Conservation (phyloP, 2,329 filamentous ascomycete genomes). For the Venturia aucupariae region DNA sequence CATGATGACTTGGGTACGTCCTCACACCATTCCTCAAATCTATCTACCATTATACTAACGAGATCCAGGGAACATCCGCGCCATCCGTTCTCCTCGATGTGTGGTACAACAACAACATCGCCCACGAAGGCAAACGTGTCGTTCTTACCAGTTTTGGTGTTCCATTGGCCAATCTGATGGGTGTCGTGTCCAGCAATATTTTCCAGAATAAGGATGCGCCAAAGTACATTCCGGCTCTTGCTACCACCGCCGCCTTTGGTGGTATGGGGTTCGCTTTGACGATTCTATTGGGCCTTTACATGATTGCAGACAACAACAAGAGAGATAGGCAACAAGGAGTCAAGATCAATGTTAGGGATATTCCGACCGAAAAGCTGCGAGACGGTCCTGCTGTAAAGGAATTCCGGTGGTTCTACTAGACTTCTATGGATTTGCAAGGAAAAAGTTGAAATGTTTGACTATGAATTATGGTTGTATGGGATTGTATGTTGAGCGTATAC, state of each 20-base stretch:
- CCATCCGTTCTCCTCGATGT: conserved; percentile 60
- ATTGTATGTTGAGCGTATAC: neutral
- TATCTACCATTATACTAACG: neutral
- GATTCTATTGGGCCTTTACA: conserved; percentile 49
- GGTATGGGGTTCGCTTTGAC: conserved; percentile 49
- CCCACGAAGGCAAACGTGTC: conserved; percentile 63
- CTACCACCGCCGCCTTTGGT: conserved; percentile 56
- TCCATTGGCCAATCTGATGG: conserved; percentile 69
- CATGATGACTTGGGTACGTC: conserved; percentile 60
- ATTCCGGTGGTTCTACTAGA: conserved; percentile 33
- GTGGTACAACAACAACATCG: conserved; percentile 79
- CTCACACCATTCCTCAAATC: neutral
- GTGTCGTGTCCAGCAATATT: conserved; percentile 59
- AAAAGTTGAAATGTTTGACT: neutral
- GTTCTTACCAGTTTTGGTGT: conserved; percentile 63
- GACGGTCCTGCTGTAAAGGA: conserved; percentile 35
- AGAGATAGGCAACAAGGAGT: conserved; percentile 49
- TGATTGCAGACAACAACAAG: conserved; percentile 55
- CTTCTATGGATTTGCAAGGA: neutral
- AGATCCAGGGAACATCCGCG: conserved; percentile 50
- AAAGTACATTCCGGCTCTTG: conserved; percentile 57
- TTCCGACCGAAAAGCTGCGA: conserved; percentile 36
- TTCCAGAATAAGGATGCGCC: conserved; percentile 48
- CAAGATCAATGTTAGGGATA: conserved; percentile 42
- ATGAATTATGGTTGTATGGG: neutral